Percentiles rank a stretch among this genome's conserved stretches.
These are phyloP conservation scores for Termitomyces sp. DNA, from an alignment of 768 basidiomycete species.

Conservation along the genomic window DNA sequence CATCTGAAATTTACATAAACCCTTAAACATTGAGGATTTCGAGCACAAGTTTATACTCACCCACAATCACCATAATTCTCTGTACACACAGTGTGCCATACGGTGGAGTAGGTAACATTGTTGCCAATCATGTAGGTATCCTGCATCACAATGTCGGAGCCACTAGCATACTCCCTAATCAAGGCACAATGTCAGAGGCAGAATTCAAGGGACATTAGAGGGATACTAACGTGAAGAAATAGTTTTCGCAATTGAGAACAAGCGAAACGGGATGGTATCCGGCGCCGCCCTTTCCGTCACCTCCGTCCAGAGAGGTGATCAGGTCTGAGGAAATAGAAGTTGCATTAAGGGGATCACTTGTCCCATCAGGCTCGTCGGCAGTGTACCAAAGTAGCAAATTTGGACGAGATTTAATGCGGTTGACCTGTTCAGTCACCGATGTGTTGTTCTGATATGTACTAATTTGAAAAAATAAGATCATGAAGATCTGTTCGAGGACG, in stretches of 20 bases:
- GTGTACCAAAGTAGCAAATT: conserved; percentile 77
- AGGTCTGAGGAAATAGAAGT: conserved; percentile 50
- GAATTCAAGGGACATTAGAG: not conserved
- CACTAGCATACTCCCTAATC: conserved; percentile 43
- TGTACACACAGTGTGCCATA: conserved; percentile 64
- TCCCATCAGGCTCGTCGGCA: conserved; percentile 70
- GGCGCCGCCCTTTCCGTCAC: conserved; percentile 42
- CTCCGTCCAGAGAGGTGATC: conserved; percentile 56
- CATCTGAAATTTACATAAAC: conserved; percentile 26
- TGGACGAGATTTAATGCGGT: conserved; percentile 58
- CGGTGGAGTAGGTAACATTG: conserved; percentile 60
- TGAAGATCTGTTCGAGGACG: not conserved
- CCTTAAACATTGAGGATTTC: not conserved
- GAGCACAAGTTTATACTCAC: conserved; percentile 32
- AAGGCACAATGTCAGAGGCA: not conserved
- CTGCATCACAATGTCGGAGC: conserved; percentile 70
- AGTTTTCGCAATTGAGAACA: conserved; percentile 66
- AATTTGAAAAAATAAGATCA: conserved; percentile 10
- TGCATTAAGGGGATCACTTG: conserved; percentile 62
- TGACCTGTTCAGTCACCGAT: conserved; percentile 65
- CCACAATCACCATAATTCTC: conserved; percentile 71
- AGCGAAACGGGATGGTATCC: conserved; percentile 68
- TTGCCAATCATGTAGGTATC: conserved; percentile 60
- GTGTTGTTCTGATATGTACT: conserved; percentile 65
- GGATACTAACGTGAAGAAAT: conserved; percentile 45